Evolutionary conservation across 148 eudicot species (phyloP).

Genomic region (Nyssa sinensis): DNA sequence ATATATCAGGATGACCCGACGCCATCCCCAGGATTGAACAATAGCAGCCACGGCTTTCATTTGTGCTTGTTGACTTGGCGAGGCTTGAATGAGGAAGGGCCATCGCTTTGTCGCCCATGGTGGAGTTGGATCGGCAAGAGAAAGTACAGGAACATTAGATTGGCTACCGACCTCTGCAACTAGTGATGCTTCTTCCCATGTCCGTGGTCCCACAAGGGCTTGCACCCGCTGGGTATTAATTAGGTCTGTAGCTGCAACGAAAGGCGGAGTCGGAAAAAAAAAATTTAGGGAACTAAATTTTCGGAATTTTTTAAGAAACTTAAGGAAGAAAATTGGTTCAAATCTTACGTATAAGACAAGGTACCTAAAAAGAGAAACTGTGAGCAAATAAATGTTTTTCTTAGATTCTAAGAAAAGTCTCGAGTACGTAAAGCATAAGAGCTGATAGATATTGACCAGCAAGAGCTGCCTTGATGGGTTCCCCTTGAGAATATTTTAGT

Average conservation of each 20-base stretch:
- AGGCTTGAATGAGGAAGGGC: slow-evolving; percentile 28
- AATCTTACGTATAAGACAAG: too few species aligned
- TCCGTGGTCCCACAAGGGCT: not conserved
- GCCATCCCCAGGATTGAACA: slow-evolving; percentile 18
- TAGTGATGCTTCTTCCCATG: slow-evolving; percentile 7
- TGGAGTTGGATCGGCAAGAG: slow-evolving; percentile 15
- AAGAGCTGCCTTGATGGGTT: slow-evolving; percentile 10
- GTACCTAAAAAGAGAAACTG: too few species aligned
- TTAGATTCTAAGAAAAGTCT: too few species aligned
- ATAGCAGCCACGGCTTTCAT: slow-evolving; percentile 25
- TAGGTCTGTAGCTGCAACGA: too few species aligned
- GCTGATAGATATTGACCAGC: too few species aligned
- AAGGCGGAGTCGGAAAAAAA: too few species aligned
- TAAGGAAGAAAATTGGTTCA: too few species aligned
- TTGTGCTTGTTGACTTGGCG: slow-evolving; percentile 5
- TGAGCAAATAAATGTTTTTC: too few species aligned
- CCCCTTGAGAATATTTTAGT: not conserved
- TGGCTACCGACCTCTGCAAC: slow-evolving; percentile 19
- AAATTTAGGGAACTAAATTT: too few species aligned
- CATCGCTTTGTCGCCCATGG: slow-evolving; percentile 19
- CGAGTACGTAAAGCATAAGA: too few species aligned
- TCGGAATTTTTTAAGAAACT: too few species aligned
- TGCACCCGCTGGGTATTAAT: not conserved
- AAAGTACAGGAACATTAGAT: slow-evolving; percentile 13
- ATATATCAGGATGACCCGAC: slow-evolving; percentile 14